Evolutionary conservation across 1,284 basidiomycete species (phyloP).

Genomic region (Ceratobasidium sp.): DNA sequence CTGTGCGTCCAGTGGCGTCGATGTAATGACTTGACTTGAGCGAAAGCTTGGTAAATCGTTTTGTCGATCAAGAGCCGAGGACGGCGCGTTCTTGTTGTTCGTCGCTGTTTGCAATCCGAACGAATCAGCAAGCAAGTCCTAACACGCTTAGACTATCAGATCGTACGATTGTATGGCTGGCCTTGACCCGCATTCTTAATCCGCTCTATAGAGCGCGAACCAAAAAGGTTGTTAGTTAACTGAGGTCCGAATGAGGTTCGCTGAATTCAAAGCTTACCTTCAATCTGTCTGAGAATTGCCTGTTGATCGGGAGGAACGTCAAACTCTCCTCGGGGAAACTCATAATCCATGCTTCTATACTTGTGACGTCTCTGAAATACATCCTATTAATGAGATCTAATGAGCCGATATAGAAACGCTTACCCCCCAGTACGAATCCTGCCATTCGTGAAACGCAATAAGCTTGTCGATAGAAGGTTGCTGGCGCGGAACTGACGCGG

Average conservation of each 20-base stretch:
- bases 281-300: constrained; percentile 19
- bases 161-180: constrained; percentile 34
- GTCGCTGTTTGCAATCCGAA: constrained; percentile 34
- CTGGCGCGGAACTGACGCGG: background rate
- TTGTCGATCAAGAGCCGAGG: constrained; percentile 13
- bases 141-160: background rate
- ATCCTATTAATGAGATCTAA: background rate
- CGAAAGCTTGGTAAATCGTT: constrained; percentile 28
- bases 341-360: constrained; percentile 6
- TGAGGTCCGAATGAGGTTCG: background rate
- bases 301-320: constrained; percentile 22
- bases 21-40: constrained; percentile 30
- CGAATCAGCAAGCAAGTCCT: constrained; percentile 11
- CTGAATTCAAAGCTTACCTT: constrained; percentile 24
- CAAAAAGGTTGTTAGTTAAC: background rate
- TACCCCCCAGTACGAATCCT: constrained; percentile 30
- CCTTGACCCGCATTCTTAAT: constrained; percentile 25
- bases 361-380: constrained; percentile 22
- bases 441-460: constrained; percentile 15
- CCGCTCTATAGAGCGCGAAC: background rate
- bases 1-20: constrained; percentile 30
- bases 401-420: background rate
- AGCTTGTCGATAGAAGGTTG: constrained; percentile 21
- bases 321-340: constrained; percentile 21
- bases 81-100: constrained; percentile 3